Evolutionary conservation across 768 basidiomycete genomes (phyloP).

Genomic region (Agaricus blazei): DNA sequence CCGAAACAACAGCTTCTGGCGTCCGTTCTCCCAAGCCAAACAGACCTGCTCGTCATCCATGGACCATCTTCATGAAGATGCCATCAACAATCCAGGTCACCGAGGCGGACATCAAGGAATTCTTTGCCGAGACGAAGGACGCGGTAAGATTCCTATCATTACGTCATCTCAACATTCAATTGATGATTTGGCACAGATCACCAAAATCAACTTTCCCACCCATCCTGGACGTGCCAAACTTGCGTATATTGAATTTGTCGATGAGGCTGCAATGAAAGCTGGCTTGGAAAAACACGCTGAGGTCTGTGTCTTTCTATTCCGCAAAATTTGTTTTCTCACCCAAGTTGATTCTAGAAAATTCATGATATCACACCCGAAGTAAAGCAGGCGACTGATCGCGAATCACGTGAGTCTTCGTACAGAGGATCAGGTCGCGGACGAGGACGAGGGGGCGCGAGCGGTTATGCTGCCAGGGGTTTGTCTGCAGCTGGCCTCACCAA

Average conservation of each 20-base stretch:
- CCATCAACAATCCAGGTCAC: conserved; percentile 36
- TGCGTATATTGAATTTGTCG: conserved; percentile 87
- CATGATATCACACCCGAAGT: conserved; percentile 64
- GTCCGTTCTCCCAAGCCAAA: conserved; percentile 67
- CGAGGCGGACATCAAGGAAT: conserved; percentile 68
- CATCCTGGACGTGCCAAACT: conserved; percentile 51
- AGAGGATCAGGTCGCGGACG: conserved; percentile 28
- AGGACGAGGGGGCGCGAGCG: conserved; percentile 46
- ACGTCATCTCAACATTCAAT: neutral
- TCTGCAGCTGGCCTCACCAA: conserved; percentile 65
- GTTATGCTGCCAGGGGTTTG: conserved; percentile 61
- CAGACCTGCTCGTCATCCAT: conserved; percentile 64
- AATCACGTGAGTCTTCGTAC: conserved; percentile 30
- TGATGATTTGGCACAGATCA: conserved; percentile 43
- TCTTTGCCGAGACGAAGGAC: conserved; percentile 66
- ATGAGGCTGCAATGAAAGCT: conserved; percentile 79
- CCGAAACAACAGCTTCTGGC: conserved; percentile 50
- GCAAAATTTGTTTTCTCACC: conserved; percentile 10
- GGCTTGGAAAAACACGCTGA: conserved; percentile 72
- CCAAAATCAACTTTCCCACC: conserved; percentile 56
- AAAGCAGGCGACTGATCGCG: conserved; percentile 63
- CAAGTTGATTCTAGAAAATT: conserved; percentile 46
- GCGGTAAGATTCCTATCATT: conserved; percentile 44
- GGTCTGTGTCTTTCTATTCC: conserved; percentile 34
- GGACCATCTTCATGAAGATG: conserved; percentile 82